phyloP scores from a whole-genome alignment of 2,329 filamentous ascomycete species.

The Cladophialophora psammophila region DNA sequence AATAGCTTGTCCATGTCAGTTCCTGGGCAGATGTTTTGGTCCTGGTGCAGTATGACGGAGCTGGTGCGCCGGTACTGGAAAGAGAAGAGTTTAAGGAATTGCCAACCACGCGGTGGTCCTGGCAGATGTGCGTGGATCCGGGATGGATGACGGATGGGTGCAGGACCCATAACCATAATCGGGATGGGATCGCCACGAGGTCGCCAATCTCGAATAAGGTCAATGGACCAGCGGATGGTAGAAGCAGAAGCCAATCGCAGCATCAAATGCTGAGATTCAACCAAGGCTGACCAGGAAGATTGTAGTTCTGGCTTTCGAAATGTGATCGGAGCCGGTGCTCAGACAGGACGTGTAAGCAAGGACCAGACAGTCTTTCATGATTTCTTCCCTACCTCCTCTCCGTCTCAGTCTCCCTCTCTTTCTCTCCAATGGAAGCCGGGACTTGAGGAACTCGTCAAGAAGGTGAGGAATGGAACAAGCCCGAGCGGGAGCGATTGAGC shows the following conservation, averaged over 20 bases:
- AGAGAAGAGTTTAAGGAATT: neutral
- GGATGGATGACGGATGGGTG: neutral
- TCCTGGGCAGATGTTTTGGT: neutral
- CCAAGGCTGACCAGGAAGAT: neutral
- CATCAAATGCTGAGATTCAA: neutral
- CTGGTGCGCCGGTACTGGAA: neutral
- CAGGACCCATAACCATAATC: neutral
- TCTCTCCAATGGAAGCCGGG: neutral
- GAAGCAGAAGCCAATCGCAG: neutral
- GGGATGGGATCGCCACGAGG: neutral
- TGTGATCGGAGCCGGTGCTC: neutral
- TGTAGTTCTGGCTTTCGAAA: neutral
- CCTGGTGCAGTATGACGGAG: neutral
- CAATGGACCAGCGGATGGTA: neutral
- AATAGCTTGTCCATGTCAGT: neutral
- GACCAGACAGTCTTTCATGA: neutral
- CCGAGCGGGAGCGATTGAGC: neutral
- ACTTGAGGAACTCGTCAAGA: neutral
- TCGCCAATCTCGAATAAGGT: slow-evolving; percentile 9
- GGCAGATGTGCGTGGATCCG: neutral
- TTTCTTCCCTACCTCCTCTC: neutral
- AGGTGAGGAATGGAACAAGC: neutral
- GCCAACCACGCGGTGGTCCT: neutral
- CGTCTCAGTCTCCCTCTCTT: too few species aligned
- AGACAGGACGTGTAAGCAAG: neutral